A percentile compares a stretch with the other conserved stretches of the same genome.
Evolutionary conservation across 306 rosid species (phyloP).

Genomic region (Gastrolobium villosum): DNA sequence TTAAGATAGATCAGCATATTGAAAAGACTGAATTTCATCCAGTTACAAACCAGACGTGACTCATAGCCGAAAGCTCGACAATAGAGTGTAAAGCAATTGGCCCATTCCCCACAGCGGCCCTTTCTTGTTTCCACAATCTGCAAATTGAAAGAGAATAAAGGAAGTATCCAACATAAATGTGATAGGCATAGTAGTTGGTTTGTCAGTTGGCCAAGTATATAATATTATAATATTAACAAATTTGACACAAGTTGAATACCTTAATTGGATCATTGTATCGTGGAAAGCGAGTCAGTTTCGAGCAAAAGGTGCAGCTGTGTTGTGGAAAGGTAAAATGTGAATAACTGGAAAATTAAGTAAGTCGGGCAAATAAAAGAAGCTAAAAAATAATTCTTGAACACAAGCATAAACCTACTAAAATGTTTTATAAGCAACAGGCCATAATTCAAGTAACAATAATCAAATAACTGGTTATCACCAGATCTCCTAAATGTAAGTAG

Average conservation of each 20-base stretch:
- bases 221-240: slow-evolving; percentile 9
- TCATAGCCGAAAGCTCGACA: slow-evolving; percentile 96
- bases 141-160: slow-evolving; percentile 45
- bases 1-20: slow-evolving; percentile 27
- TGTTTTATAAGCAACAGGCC: slow-evolving; percentile 28
- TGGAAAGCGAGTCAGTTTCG: slow-evolving; percentile 76
- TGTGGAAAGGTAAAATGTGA: slow-evolving; percentile 45
- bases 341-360: slow-evolving; percentile 24
- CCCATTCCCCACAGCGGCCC: slow-evolving; percentile 99
- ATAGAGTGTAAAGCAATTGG: slow-evolving; percentile 93
- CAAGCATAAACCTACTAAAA: slow-evolving; percentile 27
- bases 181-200: slow-evolving; percentile 31
- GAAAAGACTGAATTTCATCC: slow-evolving; percentile 33
- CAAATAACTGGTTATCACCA: slow-evolving; percentile 20
- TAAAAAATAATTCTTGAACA: neutral
- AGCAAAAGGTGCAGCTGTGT: slow-evolving; percentile 74
- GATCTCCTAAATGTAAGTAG: slow-evolving; percentile 15
- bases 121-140: slow-evolving; percentile 94
- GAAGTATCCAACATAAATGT: slow-evolving; percentile 31
- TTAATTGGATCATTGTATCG: slow-evolving; percentile 89
- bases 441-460: slow-evolving; percentile 15
- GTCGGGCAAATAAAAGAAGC: slow-evolving; percentile 34
- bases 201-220: slow-evolving; percentile 22
- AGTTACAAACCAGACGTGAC: slow-evolving; percentile 80
- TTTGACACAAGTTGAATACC: slow-evolving; percentile 58